Evolutionary conservation across 1,284 basidiomycete genomes (phyloP), one percentile per base, ranked within the genome.

Genomic region (Ceratobasidium sp.): DNA sequence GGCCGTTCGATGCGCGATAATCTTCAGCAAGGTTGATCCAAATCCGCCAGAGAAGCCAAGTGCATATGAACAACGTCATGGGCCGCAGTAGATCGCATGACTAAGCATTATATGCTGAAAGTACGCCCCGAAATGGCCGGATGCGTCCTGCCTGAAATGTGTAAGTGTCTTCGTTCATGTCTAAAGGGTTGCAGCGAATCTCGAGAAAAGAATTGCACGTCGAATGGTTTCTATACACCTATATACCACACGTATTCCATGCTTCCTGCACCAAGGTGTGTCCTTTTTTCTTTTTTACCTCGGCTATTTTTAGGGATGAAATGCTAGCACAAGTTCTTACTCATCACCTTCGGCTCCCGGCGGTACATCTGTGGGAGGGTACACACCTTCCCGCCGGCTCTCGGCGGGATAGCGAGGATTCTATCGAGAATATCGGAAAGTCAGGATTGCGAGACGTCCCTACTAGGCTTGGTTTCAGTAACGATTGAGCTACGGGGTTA

Each of bases 391-490:
- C 38, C 60, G 60, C 60, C 60, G 60, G 60, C 60, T 64, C n/a
- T 44, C 60, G 60, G 60, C 38, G 60, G 60, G 57, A 60, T 50
- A 60, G 33, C 57, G 27, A 60, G 14, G 4, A 33, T 12, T 60
- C 33, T 38, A 64, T 16, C 4, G 48, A 4, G 20, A 50, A 50
- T 20, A 50, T 50, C 48, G 4, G 14, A 14, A 50, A 50, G 48
- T 14, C 20, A 50, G 20, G 48, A 41, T 20, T 14, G 48, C 20
- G 3, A 50, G 48, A 16, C 20, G 16, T 50, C 12, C 48, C 16
- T 14, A 16, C 16, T 14, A 16, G 20, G 14, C 20, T 20, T 50
- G 48, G 3, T 50, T 50, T 16, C 48, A 30, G 27, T 30, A 30
- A 30, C 27, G 27, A 4, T 50, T 10, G 10, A 50, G 20, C 48